Percentiles rank a stretch among this genome's conserved stretches.
Evolutionary conservation across 2,329 filamentous ascomycete genomes (phyloP).

Genomic region (Aureobasidium mangrovei): DNA sequence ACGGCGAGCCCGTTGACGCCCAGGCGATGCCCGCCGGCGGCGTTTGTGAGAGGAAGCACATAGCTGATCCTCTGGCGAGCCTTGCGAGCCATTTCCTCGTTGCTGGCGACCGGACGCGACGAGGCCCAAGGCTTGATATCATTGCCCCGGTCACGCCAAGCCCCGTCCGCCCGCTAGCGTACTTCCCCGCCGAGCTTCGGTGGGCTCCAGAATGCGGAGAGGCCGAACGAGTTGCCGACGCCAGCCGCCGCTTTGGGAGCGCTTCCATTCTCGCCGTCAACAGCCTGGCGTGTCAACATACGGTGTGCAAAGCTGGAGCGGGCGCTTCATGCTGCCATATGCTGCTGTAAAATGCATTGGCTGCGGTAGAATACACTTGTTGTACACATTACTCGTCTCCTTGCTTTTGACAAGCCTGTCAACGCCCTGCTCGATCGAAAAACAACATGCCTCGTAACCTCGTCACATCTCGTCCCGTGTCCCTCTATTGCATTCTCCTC

Average conservation of each 20-base stretch:
- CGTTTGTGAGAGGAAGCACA: constrained; percentile 63
- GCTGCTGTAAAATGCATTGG: too few relatives aligned
- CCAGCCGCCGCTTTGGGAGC: too few relatives aligned
- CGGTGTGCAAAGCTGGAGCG: too few relatives aligned
- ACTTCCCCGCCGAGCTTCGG: not conserved
- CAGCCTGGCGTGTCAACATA: too few relatives aligned
- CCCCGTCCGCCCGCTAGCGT: not conserved
- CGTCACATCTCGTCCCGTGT: not conserved
- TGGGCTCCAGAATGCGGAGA: too few relatives aligned
- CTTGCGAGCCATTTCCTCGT: constrained; percentile 39
- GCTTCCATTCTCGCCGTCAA: too few relatives aligned
- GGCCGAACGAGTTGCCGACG: too few relatives aligned
- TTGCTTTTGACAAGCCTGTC: not conserved
- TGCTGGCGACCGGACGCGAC: not conserved
- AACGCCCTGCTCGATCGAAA: constrained; percentile 4
- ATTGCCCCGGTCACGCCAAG: not conserved
- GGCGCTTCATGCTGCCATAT: too few relatives aligned
- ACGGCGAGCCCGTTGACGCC: constrained; percentile 92
- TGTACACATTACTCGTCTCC: not conserved
- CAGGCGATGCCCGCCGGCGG: constrained; percentile 76
- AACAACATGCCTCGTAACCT: not conserved
- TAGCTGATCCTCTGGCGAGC: constrained; percentile 47
- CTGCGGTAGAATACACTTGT: not conserved
- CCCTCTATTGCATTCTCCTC: not conserved
- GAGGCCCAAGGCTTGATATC: not conserved